Percentiles rank a stretch among this genome's conserved stretches.
Evolutionary conservation across 441 rosid species (phyloP).

Genomic region (Erodium texanum): DNA sequence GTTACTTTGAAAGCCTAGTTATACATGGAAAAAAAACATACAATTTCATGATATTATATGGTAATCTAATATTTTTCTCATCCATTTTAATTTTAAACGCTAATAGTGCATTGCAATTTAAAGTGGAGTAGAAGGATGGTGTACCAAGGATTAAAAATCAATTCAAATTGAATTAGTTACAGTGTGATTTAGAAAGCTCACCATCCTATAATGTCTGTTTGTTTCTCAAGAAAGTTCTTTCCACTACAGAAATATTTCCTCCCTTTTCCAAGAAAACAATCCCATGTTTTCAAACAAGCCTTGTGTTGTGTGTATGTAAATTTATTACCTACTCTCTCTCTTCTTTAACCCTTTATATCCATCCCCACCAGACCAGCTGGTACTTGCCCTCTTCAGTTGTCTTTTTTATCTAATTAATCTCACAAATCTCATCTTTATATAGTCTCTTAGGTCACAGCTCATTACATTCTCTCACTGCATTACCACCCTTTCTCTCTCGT

Average conservation of each 20-base stretch:
- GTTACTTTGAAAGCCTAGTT: too few species aligned
- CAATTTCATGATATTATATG: too few species aligned
- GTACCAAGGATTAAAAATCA: constrained; percentile 9
- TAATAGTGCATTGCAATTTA: too few species aligned
- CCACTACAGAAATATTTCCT: constrained; percentile 13
- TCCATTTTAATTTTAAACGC: too few species aligned
- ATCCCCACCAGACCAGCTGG: constrained; percentile 15
- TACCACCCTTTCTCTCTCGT: constrained; percentile 25
- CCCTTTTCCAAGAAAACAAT: neutral
- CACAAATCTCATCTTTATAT: neutral
- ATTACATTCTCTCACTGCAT: constrained; percentile 11
- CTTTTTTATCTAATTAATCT: neutral
- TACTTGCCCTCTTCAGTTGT: neutral
- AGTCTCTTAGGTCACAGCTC: constrained; percentile 7
- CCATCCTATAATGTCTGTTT: constrained; percentile 18
- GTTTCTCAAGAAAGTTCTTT: constrained; percentile 15
- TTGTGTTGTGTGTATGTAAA: neutral
- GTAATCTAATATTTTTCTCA: too few species aligned
- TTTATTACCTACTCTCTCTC: neutral
- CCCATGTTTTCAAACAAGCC: constrained; percentile 9
- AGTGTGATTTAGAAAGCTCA: constrained; percentile 37
- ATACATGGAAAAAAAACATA: too few species aligned
- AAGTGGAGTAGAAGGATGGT: constrained; percentile 27
- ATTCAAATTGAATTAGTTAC: constrained; percentile 16
- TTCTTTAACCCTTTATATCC: neutral